Conservation (phyloP, 2,329 filamentous ascomycete species). For the Trichoderma brevicompactum region DNA sequence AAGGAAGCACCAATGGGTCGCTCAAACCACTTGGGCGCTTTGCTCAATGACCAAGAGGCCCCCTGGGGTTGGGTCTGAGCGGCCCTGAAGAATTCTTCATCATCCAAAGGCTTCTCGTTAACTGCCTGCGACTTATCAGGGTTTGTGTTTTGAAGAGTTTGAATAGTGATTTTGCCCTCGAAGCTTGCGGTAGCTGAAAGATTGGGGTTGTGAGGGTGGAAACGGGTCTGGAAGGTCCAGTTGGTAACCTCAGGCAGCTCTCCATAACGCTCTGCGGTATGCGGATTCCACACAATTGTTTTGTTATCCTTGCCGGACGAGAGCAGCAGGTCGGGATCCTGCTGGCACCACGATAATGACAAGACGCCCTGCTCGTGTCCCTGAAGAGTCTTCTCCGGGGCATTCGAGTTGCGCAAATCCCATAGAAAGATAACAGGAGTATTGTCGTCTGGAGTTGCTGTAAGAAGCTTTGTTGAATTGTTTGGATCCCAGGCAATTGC, state of each 20-base stretch:
- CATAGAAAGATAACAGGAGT: constrained; percentile 88
- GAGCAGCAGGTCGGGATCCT: constrained; percentile 85
- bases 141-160: constrained; percentile 94
- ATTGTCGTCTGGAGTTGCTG: constrained; percentile 86
- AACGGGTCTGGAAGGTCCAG: constrained; percentile 95
- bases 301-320: constrained; percentile 97
- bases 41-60: constrained; percentile 82
- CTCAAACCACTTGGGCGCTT: constrained; percentile 89
- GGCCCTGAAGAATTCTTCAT: constrained; percentile 95
- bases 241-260: constrained; percentile 98
- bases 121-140: constrained; percentile 69
- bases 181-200: constrained; percentile 95
- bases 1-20: constrained; percentile 85
- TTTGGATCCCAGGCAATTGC: constrained; percentile 97
- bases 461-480: constrained; percentile 91
- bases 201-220: constrained; percentile 91
- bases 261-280: constrained; percentile 83
- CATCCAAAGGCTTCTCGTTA: constrained; percentile 74
- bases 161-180: constrained; percentile 92
- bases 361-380: constrained; percentile 95
- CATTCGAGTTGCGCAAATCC: constrained; percentile 95
- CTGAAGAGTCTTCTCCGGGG: constrained; percentile 82
- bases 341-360: constrained; percentile 91
- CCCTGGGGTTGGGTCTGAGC: constrained; percentile 90
- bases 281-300: constrained; percentile 94